phyloP scores from a whole-genome alignment of 306 rosid genomes.

The Aeschynomene evenia region DNA sequence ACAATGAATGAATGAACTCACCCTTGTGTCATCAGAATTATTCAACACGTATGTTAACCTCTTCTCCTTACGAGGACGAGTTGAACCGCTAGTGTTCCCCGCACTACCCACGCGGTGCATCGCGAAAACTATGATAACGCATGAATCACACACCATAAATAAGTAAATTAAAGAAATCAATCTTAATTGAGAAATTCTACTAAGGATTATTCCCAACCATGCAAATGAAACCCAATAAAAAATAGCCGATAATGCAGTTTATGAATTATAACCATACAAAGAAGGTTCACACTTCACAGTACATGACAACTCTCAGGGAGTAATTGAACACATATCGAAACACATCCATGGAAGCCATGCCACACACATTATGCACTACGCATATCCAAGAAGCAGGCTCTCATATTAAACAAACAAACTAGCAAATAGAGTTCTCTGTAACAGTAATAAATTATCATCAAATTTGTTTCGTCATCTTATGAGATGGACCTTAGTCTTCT shows the following conservation, averaged over 20 bases:
- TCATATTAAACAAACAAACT: background rate
- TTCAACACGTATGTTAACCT: constrained; percentile 84
- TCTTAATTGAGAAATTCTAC: background rate
- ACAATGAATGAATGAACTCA: constrained; percentile 33
- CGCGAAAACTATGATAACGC: constrained; percentile 46
- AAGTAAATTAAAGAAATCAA: constrained; percentile 27
- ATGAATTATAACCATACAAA: constrained; percentile 6
- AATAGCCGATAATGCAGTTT: background rate
- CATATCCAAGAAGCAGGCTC: background rate
- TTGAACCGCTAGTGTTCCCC: constrained; percentile 78
- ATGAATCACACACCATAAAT: constrained; percentile 18
- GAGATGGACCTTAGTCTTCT: constrained; percentile 1
- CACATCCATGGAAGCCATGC: constrained; percentile 9
- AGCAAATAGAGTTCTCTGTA: background rate
- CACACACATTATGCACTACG: background rate
- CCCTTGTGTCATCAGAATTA: constrained; percentile 83
- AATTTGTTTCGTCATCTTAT: background rate
- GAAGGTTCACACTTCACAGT: background rate
- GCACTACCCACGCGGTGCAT: constrained; percentile 99
- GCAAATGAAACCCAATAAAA: background rate
- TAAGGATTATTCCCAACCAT: constrained; percentile 4
- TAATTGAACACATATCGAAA: constrained; percentile 8
- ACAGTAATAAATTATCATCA: background rate
- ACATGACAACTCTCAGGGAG: constrained; percentile 13
- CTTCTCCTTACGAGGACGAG: constrained; percentile 95